Percentiles rank a stretch among this genome's conserved stretches.
These are phyloP conservation scores for Termitomyces sp. DNA, from an alignment of 768 basidiomycete species.

Conservation along the genomic window DNA sequence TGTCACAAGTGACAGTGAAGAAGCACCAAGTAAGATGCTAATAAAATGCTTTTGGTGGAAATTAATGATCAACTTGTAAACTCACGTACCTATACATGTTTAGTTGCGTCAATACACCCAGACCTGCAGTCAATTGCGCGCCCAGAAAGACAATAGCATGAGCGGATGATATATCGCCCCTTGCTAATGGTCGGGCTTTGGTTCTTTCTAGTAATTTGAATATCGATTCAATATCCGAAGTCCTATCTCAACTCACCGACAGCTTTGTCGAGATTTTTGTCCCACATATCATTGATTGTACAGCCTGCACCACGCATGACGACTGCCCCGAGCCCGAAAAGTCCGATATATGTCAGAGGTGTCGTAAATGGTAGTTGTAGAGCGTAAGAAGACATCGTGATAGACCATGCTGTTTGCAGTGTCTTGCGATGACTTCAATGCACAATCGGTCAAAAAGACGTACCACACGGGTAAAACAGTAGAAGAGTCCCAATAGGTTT, in stretches of 20 bases:
- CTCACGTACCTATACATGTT: conserved; percentile 91
- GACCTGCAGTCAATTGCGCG: conserved; percentile 72
- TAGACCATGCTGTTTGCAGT: conserved; percentile 84
- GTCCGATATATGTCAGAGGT: conserved; percentile 68
- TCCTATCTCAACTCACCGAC: conserved; percentile 56
- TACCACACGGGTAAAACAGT: conserved; percentile 92
- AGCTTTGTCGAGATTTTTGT: conserved; percentile 82
- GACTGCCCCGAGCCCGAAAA: conserved; percentile 88
- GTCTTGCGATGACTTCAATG: neutral
- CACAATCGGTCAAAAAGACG: conserved; percentile 23
- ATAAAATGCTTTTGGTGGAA: neutral
- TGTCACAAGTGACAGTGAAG: conserved; percentile 82
- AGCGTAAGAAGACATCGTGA: conserved; percentile 93
- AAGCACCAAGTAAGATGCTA: conserved; percentile 89
- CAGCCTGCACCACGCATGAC: conserved; percentile 98
- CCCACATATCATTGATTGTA: conserved; percentile 99
- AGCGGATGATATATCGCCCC: conserved; percentile 67
- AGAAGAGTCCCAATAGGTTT: conserved; percentile 94
- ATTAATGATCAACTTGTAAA: neutral
- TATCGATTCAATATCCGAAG: neutral
- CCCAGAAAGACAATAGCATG: conserved; percentile 83
- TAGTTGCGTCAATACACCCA: conserved; percentile 83
- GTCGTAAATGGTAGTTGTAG: conserved; percentile 57
- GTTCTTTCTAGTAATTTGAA: conserved; percentile 63
- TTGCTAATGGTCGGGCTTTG: conserved; percentile 80